A percentile compares a stretch with the other conserved stretches of the same genome.
Conservation (phyloP, 2,329 filamentous ascomycete species). For the Cercospora zeae-maydis region DNA sequence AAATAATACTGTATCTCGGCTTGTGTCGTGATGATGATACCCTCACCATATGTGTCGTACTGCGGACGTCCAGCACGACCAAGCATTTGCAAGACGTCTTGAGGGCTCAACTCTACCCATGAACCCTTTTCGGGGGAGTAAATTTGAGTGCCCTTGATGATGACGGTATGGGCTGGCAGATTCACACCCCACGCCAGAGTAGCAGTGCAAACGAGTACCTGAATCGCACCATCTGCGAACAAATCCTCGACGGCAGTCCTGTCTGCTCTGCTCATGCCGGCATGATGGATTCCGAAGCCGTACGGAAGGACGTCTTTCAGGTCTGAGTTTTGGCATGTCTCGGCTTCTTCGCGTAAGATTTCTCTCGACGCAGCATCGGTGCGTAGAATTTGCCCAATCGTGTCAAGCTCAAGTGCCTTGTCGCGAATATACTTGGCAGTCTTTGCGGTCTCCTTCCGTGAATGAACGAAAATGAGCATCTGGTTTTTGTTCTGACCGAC, state of each 20-base stretch:
- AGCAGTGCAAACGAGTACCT: constrained; percentile 94
- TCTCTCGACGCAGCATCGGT: constrained; percentile 89
- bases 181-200: constrained; percentile 99
- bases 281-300: constrained; percentile 96
- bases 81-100: constrained; percentile 98
- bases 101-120: constrained; percentile 95
- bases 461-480: constrained; percentile 99
- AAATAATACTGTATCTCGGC: constrained; percentile 95
- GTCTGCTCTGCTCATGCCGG: constrained; percentile 94
- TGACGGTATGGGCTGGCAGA: constrained; percentile 92
- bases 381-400: constrained; percentile 90
- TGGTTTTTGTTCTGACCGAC: constrained; percentile 90
- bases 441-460: constrained; percentile 95
- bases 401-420: constrained; percentile 94
- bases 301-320: constrained; percentile 94
- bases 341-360: constrained; percentile 79
- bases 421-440: constrained; percentile 94
- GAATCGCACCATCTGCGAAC: constrained; percentile 84
- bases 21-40: constrained; percentile 97
- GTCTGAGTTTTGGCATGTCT: constrained; percentile 76
- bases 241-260: constrained; percentile 92
- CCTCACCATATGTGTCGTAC: constrained; percentile 95
- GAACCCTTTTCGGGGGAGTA: constrained; percentile 98
- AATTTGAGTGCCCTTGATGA: constrained; percentile 97
- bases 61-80: constrained; percentile 94